Percentiles rank a stretch among this genome's conserved stretches.
Conservation (phyloP, 108 stramenopile species). For the Bacterosira constricta region DNA sequence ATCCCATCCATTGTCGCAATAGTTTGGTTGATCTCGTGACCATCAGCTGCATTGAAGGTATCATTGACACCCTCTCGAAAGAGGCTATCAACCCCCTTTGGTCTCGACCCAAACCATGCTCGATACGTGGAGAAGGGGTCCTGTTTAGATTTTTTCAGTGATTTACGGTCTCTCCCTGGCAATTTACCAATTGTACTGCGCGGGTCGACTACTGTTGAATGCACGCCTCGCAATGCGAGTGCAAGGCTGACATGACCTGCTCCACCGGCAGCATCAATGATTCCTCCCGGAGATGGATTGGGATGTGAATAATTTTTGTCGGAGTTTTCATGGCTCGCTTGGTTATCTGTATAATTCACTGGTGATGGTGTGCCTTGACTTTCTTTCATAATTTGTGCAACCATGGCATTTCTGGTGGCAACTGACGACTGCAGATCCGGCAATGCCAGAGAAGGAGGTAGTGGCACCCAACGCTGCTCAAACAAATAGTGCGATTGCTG, state of each 20-base stretch:
- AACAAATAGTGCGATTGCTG: too few relatives aligned
- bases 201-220: conserved; percentile 80
- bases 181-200: conserved; percentile 67
- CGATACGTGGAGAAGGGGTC: conserved; percentile 51
- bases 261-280: conserved; percentile 85
- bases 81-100: conserved; percentile 58
- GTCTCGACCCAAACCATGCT: conserved; percentile 64
- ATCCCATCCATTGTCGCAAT: neutral
- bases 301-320: neutral
- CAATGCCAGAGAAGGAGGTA: too few relatives aligned
- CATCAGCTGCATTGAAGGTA: conserved; percentile 31
- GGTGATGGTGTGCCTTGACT: too few relatives aligned
- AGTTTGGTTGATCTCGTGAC: conserved; percentile 18
- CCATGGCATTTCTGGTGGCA: too few relatives aligned
- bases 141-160: conserved; percentile 54
- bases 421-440: too few relatives aligned
- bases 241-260: conserved; percentile 81
- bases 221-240: conserved; percentile 61
- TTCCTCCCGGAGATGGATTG: neutral
- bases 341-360: neutral
- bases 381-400: too few relatives aligned
- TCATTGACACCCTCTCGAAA: conserved; percentile 49
- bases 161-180: conserved; percentile 71
- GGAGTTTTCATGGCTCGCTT: neutral
- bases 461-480: too few relatives aligned